Percentiles rank a stretch among this genome's conserved stretches.
These are phyloP conservation scores for Plasmodium reichenowi DNA, from an alignment of 169 alveolate genomes.

Conservation along the genomic window DNA sequence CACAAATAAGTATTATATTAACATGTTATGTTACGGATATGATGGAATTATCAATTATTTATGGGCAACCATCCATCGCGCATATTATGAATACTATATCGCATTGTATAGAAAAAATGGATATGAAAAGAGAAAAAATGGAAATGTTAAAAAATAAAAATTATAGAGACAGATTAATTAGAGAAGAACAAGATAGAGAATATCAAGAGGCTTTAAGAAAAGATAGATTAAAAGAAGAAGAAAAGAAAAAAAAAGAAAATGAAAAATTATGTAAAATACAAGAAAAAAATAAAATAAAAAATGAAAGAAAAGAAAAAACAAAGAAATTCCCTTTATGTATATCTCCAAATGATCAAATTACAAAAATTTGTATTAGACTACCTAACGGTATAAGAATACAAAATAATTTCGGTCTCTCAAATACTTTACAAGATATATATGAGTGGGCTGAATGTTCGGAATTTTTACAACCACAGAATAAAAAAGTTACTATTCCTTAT, in stretches of 20 bases:
- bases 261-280: constrained; percentile 14
- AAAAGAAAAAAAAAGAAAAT: constrained; percentile 45
- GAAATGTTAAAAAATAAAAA: background rate
- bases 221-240: constrained; percentile 15
- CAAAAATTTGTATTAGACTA: constrained; percentile 34
- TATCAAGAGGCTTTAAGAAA: constrained; percentile 54
- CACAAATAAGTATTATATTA: constrained; percentile 35
- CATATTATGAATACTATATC: constrained; percentile 24
- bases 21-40: constrained; percentile 9
- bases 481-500: constrained; percentile 25
- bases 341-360: constrained; percentile 16
- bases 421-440: constrained; percentile 35
- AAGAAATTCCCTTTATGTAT: constrained; percentile 35
- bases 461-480: background rate
- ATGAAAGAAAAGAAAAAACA: constrained; percentile 16
- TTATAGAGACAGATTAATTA: constrained; percentile 25
- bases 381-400: constrained; percentile 49
- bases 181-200: constrained; percentile 69
- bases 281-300: constrained; percentile 22
- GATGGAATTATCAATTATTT: constrained; percentile 33
- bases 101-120: constrained; percentile 26
- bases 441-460: constrained; percentile 72
- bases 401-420: constrained; percentile 18
- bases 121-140: constrained; percentile 7
- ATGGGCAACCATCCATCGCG: constrained; percentile 23